Base-by-base conservation (phyloP, 352 stramenopile species). In the Phytophthora citricola region DNA sequence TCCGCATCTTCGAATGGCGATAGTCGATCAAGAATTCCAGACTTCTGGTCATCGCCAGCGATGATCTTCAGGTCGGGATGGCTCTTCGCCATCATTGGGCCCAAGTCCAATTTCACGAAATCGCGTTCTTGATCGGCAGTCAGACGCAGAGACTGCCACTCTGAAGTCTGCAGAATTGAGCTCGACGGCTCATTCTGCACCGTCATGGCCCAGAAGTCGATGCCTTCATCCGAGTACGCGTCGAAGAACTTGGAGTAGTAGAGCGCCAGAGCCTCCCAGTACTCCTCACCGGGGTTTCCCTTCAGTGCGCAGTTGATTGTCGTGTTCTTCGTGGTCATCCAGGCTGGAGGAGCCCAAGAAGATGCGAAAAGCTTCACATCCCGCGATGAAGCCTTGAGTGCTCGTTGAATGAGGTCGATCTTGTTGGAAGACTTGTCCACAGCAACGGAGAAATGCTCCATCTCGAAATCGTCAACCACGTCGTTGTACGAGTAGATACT, bases 211-310 rank as follows among this genome's bases (percentile, higher is more conserved):
- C 86, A 49, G 6, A 49, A 49, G 20, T 49, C 60, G 24, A 96
- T 69, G 17, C 87, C 87, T 45, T 87, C 78, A 12, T 77, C 71
- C 29, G 85, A 79, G 73, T 49, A 49, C 43, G 83, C 91, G 8
- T 77, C 70, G 3, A 97, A 71, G 63, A 97, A 97, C 66, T 91
- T 92, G 58, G 80, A 84, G 63, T 97, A 94, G 63, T 96, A 97
- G n/a, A 91, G 71, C 17, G 90, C 91, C 63, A 91, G 63, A 1
- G 90, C 87, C 58, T 89, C 69, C 79, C 89, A 89, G 45, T 93
- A 90, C 24, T 76, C 47, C 4, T 81, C 86, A 6, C 83, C 77
- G 0, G 81, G 69, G 32, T 81, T 63, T 5, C 87, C 86, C 32
- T 87, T 71, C 12, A 93, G 50, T 12, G 64, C 57, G 17, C 76